These are phyloP conservation scores for Agaricus bisporus DNA, from an alignment of 768 basidiomycete genomes.

Conservation along the genomic window DNA sequence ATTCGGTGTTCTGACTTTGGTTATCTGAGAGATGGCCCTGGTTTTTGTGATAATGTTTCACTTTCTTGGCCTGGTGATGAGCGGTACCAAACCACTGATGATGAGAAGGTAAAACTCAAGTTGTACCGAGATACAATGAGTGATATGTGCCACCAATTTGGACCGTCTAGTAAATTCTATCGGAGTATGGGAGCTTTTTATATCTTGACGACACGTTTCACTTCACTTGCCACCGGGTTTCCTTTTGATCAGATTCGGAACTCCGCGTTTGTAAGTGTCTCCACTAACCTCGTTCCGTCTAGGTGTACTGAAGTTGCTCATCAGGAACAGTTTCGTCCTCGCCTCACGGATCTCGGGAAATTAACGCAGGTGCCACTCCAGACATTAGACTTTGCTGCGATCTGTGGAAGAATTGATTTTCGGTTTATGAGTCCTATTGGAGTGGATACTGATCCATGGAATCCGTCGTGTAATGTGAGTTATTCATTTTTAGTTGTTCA, in stretches of 20 bases:
- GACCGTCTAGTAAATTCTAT: too few relatives aligned
- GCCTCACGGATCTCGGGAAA: background rate
- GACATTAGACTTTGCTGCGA: background rate
- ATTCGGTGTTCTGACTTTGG: background rate
- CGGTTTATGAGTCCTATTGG: background rate
- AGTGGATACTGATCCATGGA: background rate
- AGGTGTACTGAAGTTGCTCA: background rate
- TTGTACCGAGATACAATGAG: too few relatives aligned
- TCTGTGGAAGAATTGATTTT: background rate
- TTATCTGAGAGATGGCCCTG: background rate
- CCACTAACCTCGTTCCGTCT: background rate
- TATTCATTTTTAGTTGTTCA: too few relatives aligned
- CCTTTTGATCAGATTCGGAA: background rate
- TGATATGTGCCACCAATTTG: too few relatives aligned
- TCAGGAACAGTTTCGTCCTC: background rate
- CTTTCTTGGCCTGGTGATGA: too few relatives aligned
- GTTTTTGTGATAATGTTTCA: background rate
- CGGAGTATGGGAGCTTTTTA: too few relatives aligned
- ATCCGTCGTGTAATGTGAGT: background rate
- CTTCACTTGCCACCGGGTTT: too few relatives aligned
- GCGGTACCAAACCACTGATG: too few relatives aligned
- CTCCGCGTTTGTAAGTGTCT: background rate
- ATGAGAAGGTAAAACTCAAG: too few relatives aligned
- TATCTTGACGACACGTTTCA: too few relatives aligned
- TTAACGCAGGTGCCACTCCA: background rate